Evolutionary conservation across 306 rosid genomes (phyloP).

Genomic region (Malus sieversii): DNA sequence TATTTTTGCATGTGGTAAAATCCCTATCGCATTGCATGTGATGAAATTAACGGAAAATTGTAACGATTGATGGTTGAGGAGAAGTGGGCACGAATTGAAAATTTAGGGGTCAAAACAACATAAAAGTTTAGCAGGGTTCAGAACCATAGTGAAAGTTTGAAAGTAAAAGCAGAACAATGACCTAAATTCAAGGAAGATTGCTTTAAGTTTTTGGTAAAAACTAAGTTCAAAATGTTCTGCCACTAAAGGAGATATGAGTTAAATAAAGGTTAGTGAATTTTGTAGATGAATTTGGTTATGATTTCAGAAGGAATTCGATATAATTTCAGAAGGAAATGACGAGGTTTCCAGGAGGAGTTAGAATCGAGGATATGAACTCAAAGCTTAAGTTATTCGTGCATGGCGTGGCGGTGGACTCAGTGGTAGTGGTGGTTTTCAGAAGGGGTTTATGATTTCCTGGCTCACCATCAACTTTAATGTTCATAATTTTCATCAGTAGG

Average conservation of each 20-base stretch:
- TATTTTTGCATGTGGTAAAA: too few species aligned
- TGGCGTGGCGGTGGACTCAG: not conserved
- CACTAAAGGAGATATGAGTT: not conserved
- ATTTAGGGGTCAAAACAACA: too few species aligned
- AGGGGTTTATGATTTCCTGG: not conserved
- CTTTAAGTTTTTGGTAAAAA: too few species aligned
- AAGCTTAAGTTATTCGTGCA: not conserved
- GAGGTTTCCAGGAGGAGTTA: not conserved
- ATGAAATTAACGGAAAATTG: too few species aligned
- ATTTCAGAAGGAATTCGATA: not conserved
- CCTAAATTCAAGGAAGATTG: too few species aligned
- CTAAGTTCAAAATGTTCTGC: not conserved
- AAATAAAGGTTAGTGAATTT: not conserved
- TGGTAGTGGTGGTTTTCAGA: not conserved
- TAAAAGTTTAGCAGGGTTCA: too few species aligned
- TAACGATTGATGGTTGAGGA: too few species aligned
- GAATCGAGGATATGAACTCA: not conserved
- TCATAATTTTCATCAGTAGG: not conserved
- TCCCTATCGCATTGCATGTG: too few species aligned
- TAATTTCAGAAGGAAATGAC: not conserved
- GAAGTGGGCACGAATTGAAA: too few species aligned
- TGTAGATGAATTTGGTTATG: not conserved
- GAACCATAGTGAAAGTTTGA: too few species aligned
- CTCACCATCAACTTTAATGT: not conserved
- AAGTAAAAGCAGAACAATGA: too few species aligned